phyloP scores from a whole-genome alignment of 805 yeast species.

The Candida suzukii region DNA sequence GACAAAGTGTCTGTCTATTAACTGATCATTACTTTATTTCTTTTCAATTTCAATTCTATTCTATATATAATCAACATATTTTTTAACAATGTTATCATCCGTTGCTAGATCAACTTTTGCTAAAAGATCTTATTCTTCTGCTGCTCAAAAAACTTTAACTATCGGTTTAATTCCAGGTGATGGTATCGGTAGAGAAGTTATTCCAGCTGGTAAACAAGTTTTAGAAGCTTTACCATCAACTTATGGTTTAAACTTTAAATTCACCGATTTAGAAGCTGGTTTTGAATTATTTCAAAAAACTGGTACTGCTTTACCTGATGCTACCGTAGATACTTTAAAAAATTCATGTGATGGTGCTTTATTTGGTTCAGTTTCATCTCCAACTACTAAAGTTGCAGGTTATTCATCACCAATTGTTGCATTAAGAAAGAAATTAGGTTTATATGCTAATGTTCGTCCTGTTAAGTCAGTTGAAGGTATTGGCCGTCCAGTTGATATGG shows the following conservation, averaged over 20 bases:
- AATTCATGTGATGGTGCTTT: constrained; percentile 92
- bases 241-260: constrained; percentile 74
- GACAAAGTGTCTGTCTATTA: too few relatives aligned
- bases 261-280: constrained; percentile 87
- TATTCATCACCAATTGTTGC: constrained; percentile 99
- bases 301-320: constrained; percentile 95
- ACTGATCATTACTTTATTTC: too few relatives aligned
- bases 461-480: constrained; percentile 86
- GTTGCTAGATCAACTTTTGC: not conserved
- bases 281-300: constrained; percentile 88
- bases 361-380: constrained; percentile 96
- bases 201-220: constrained; percentile 90
- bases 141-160: constrained; percentile 40
- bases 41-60: not conserved
- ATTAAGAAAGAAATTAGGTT: constrained; percentile 89
- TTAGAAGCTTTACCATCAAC: constrained; percentile 76
- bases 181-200: constrained; percentile 96
- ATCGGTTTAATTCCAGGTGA: constrained; percentile 91
- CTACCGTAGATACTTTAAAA: constrained; percentile 72
- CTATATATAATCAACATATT: not conserved
- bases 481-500: constrained; percentile 92
- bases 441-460: constrained; percentile 96
- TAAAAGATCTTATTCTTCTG: constrained; percentile 16
- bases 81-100: not conserved
- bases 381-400: constrained; percentile 88